Evolutionary conservation across 768 basidiomycete species (phyloP).

Genomic region (Lenzites betulinus): DNA sequence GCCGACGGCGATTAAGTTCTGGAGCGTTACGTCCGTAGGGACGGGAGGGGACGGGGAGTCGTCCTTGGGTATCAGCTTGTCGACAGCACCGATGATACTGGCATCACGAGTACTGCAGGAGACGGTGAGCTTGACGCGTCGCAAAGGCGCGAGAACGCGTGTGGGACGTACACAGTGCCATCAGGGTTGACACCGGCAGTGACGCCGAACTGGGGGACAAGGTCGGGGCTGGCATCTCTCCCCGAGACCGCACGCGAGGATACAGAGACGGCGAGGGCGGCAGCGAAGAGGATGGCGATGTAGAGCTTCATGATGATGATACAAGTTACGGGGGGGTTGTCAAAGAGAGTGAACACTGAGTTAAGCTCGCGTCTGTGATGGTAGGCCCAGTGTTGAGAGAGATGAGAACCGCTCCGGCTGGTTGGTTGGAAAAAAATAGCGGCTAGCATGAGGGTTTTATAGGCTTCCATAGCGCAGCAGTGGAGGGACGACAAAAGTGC

Average conservation of each 20-base stretch:
- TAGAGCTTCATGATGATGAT: constrained; percentile 36
- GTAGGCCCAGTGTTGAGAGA: constrained; percentile 24
- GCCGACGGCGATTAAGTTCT: constrained; percentile 62
- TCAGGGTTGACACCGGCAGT: constrained; percentile 34
- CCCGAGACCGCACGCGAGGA: constrained; percentile 43
- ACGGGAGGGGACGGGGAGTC: constrained; percentile 39
- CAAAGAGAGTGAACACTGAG: constrained; percentile 14
- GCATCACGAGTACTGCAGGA: constrained; percentile 28
- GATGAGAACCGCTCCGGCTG: constrained; percentile 14
- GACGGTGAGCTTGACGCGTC: neutral
- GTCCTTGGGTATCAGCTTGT: constrained; percentile 39
- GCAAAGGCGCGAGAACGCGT: neutral
- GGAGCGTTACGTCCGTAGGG: constrained; percentile 60
- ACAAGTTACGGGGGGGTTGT: neutral
- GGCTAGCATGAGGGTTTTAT: neutral
- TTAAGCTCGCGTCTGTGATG: constrained; percentile 18
- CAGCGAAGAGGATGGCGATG: constrained; percentile 33
- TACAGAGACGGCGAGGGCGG: constrained; percentile 38
- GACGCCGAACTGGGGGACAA: constrained; percentile 38
- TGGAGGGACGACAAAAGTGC: neutral
- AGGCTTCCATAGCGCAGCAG: neutral
- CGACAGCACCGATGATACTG: constrained; percentile 40
- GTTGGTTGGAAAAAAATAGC: neutral
- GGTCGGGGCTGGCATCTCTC: constrained; percentile 47
- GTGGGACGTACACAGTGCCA: constrained; percentile 30